Evolutionary conservation across 1,284 basidiomycete species (phyloP), one percentile per base, ranked within the genome.

Genomic region (Gomphus bonarii): DNA sequence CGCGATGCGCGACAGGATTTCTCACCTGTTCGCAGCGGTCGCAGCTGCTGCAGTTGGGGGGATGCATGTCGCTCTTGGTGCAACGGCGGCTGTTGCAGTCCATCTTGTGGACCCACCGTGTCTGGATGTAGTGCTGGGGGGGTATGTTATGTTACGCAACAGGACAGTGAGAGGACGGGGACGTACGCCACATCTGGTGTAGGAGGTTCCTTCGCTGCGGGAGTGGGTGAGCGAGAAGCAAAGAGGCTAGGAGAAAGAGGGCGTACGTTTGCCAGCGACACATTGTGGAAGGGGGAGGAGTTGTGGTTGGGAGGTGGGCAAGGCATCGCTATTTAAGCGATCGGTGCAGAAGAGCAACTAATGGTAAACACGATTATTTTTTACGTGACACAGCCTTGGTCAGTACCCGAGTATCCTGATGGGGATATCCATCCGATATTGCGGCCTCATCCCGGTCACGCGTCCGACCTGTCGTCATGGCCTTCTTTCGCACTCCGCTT

Each of bases 201-300:
- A 76, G 70, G 82, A 80, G 61, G 79, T 82, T 59, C 86, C 87
- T 77, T 87, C 83, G 65, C 87, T 89, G 72, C 33, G 50, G 59
- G 52, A 60, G 56, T 59, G 65, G 61, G 64, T 59, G 58, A 57
- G 61, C 58, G n/a, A 60, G 58, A 55, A 36, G 57, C 44, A 42
- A 55, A 16, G 5, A 50, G 55, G 50, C 55, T 56, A 57, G 53
- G 50, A 59, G 58, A 52, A 50, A 9, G n/a, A 50, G 33, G 6
- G 77, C 82, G 57, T 62, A 87, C 86, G 85, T 87, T 66, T 81
- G 77, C 61, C 84, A 78, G 65, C 81, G 79, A 73, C 85, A 88
- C 85, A 88, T 88, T 64, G 35, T 49, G 42, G 40, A 25, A 43
- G 35, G 33, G 9, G 46, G 42, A n/a, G 30, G 63, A 58, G 40